Evolutionary conservation across 495 filamentous ascomycete species (phyloP), one percentile per base, ranked within the genome.

Genomic region (Penicillium psychrofluorescens): DNA sequence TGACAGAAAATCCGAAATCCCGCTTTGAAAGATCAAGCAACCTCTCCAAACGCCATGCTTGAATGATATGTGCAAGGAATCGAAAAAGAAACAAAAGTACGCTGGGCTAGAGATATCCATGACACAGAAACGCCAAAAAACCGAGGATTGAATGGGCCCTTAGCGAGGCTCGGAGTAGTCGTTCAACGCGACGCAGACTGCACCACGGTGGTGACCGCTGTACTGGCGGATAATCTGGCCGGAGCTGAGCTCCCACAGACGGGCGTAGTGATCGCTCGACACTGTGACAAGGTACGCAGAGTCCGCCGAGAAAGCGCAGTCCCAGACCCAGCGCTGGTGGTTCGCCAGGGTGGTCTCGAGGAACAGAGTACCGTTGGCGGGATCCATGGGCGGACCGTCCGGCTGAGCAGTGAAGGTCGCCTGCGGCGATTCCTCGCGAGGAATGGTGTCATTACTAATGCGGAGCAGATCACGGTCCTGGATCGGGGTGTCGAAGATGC

Each of bases 251-350:
- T 98, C 92, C 92, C 92, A 98, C 43, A 98, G 66, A n/a, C 92
- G 75, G 1, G 92, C 92, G 62, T 95, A 98, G 63, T 98, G 92
- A 63, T 98, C 92, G 39, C 84, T 90, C 58, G 92, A 97, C 8
- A 94, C 94, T 2, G 94, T 98, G n/a, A 98, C 92, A 2, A 98
- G 70, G 59, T 98, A 98, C 0, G 92, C 92, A 30, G 85, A 90
- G 59, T 98, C 92, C 8, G 94, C 92, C 46, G 86, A 92, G 68
- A 97, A 98, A 3, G 92, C 92, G 60, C 92, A 98, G 64, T 98
- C 92, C 92, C 92, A 98, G 0, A 98, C 92, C 92, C 92, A 98
- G 30, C 92, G 83, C 64, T 98, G 92, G 62, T 98, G 92, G 44
- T 85, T 85, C n/a, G 84, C 81, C 1, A 98, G 77, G 2, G 88